Evolutionary conservation across 495 filamentous ascomycete genomes (phyloP), one percentile per base, ranked within the genome.

Genomic region (Aspergillus hancockii): DNA sequence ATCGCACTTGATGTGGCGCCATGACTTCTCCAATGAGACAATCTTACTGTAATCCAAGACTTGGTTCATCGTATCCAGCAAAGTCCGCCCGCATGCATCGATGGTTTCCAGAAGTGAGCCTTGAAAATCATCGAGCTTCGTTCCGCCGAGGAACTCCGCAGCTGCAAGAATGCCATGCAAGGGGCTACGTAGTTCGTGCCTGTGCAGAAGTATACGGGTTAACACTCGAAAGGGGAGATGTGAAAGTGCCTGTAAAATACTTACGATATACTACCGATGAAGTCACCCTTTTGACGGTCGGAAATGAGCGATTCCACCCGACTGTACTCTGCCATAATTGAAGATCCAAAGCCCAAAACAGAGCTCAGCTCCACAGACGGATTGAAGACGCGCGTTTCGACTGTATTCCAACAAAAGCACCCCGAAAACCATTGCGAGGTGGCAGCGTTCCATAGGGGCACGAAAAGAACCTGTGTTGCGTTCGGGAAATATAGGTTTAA

Each of bases 61-160:
- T 66, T 92, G 88, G 58, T 91, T 87, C 68, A 92, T 88, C 0
- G 88, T 91, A 61, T 94, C 90, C 14, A 95, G 75, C 2, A 94
- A 67, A 0, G 90, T 93, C 54, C 84, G 82, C 0, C 88, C 88
- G 58, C 89, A 94, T 5, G 85, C 84, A 52, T 90, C 85, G 54
- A 94, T 83, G 8, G 89, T 91, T 51, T 88, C 81, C 1, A 91
- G 76, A 43, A 91, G 78, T n/a, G 83, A 85, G 28, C 74, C 73
- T 66, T 90, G 87, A 36, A 82, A 83, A 36, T 80, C 73, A 56
- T 77, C 77, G 2, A 77, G 65, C 16, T 75, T 58, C 2, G 77
- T 81, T n/a, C 74, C 73, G 32, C 75, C 70, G 46, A 82, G 58
- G 56, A 95, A 86, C 65, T 94, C 90, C 1, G 84, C 84, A 46